Percentiles rank a stretch among this genome's conserved stretches.
phyloP scores from a whole-genome alignment of 805 yeast genomes.

The Kuraishia floccosa region DNA sequence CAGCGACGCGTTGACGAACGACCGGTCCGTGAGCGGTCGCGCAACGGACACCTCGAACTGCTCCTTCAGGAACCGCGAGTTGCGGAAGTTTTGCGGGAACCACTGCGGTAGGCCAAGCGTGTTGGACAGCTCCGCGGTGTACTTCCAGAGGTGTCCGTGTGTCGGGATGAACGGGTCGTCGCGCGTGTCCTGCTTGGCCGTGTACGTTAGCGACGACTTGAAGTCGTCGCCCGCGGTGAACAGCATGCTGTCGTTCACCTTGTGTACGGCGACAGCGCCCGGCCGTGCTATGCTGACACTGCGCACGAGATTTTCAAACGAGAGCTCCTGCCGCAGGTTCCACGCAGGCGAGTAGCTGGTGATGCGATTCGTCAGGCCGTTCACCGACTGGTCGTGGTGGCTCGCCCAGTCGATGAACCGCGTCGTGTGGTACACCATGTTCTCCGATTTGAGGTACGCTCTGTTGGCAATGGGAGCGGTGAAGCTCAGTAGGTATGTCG shows the following conservation, averaged over 20 bases:
- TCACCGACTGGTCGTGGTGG: conserved; percentile 27
- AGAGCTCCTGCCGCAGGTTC: conserved; percentile 35
- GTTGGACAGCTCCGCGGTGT: conserved; percentile 25
- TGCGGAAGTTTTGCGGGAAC: conserved; percentile 8
- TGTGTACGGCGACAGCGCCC: conserved; percentile 11
- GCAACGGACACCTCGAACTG: conserved; percentile 28
- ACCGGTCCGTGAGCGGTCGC: conserved; percentile 6
- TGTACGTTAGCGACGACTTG: conserved; percentile 30
- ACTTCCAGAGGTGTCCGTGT: conserved; percentile 23
- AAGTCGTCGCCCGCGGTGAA: conserved; percentile 32
- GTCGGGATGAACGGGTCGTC: conserved; percentile 30
- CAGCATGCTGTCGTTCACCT: conserved; percentile 17
- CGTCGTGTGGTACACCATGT: conserved; percentile 27
- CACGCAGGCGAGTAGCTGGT: conserved; percentile 21
- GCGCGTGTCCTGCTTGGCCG: conserved; percentile 30
- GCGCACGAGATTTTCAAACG: conserved; percentile 31
- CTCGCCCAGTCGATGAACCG: conserved; percentile 36
- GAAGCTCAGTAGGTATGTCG: conserved; percentile 37
- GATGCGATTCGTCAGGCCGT: conserved; percentile 30
- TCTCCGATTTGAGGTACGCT: conserved; percentile 27
- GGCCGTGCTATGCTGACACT: conserved; percentile 17
- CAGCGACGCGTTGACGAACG: conserved; percentile 10
- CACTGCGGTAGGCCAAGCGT: conserved; percentile 8
- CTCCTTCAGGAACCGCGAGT: conserved; percentile 27
- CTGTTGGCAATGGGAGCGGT: conserved; percentile 31